phyloP scores from a whole-genome alignment of 2,329 filamentous ascomycete genomes.

The Nothopassalora personata region DNA sequence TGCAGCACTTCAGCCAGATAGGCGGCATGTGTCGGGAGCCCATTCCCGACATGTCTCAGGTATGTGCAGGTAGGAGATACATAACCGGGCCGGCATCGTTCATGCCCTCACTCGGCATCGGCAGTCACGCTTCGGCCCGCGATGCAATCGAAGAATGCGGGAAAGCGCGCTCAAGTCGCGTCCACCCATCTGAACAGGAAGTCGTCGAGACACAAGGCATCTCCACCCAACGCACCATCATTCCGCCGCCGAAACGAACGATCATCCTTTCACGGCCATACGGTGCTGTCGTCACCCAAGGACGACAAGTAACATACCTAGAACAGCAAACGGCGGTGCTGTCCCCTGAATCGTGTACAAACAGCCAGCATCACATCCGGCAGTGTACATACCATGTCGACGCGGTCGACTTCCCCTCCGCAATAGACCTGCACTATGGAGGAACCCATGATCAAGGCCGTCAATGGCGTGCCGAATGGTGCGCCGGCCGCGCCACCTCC shows the following conservation, averaged over 20 bases:
- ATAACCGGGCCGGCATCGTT: neutral
- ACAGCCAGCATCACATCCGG: neutral
- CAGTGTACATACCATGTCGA: constrained; percentile 10
- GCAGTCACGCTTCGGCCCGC: neutral
- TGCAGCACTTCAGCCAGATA: no score
- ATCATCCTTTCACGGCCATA: neutral
- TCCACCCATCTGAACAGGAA: neutral
- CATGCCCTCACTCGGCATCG: neutral
- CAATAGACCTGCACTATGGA: constrained; percentile 28
- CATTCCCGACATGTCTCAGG: no score
- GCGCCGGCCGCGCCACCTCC: constrained; percentile 23
- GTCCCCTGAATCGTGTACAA: constrained; percentile 2
- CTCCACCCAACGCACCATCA: neutral
- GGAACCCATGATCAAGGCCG: constrained; percentile 34
- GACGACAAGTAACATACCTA: neutral
- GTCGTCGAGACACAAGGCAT: neutral
- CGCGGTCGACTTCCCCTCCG: neutral
- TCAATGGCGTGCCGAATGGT: constrained; percentile 33
- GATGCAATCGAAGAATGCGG: neutral
- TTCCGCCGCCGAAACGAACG: neutral
- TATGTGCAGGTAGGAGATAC: no score
- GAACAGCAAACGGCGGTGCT: neutral
- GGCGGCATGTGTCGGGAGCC: no score
- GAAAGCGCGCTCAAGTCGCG: neutral
- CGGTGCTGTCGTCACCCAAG: neutral